Evolutionary conservation across 208 protist genomes (phyloP), one percentile per base, ranked within the genome.

Genomic region (Acanthamoeba castellanii): DNA sequence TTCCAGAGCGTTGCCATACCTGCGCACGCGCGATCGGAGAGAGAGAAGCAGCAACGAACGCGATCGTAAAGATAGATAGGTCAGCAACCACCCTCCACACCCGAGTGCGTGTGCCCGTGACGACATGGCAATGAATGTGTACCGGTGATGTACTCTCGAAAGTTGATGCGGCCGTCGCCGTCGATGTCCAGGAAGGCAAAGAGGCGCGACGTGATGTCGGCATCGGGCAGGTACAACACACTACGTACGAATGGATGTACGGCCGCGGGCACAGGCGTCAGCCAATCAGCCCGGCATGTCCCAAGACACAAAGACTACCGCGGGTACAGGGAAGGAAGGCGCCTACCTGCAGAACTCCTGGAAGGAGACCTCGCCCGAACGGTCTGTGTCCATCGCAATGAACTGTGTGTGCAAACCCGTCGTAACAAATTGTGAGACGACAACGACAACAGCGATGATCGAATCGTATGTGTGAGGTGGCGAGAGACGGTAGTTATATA

Each of bases 71-170:
- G 42, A 8, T 11, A 8, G 42, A 47, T 11, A 47, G 2, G 42
- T 47, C 42, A 8, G 42, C 42, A 47, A 8, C 42, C 42, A 47
- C 42, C 42, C 42, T 47, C 42, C 2, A 47, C 6, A 47, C 42
- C 42, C 42, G 42, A 47, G 5, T 47, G 42, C 6, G 42, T 37
- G 37, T 37, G 57, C 13, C 20, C 57, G 11, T 25, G 57, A 61
- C 11, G 57, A 25, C 57, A 61, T 61, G 57, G 57, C 11, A 11
- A 27, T 61, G 20, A 2, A 2, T 61, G 57, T 3, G 66, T 74
- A 90, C 82, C 82, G n/a, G 82, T 90, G 57, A 90, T 66, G 32
- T 70, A 90, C 50, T 90, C 82, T 0, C 82, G 82, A 47, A 90
- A 90, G 52, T 90, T 30, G 50, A 90, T 59, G 55, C 18, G 55